Conservation (phyloP, 208 protist genomes). For the Leishmania arabica region DNA sequence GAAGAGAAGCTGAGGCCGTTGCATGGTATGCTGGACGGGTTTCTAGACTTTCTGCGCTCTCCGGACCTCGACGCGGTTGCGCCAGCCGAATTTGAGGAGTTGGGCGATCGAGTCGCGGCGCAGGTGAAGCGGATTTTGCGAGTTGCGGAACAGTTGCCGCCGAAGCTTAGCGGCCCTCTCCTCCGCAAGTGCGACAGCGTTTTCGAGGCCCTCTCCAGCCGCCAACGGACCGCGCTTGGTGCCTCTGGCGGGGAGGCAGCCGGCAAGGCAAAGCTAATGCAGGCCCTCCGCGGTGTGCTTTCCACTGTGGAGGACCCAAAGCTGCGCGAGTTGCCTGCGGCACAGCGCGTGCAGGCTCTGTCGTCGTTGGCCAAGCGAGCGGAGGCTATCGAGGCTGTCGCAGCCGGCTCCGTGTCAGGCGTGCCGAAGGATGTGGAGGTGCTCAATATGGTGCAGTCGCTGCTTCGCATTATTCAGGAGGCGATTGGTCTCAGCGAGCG, state of each 20-base stretch:
- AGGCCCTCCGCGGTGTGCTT: conserved; percentile 21
- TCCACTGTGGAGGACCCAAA: conserved; percentile 13
- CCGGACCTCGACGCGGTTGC: conserved; percentile 27
- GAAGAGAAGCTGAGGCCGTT: conserved; percentile 35
- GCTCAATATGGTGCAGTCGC: conserved; percentile 12
- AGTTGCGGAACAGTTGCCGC: conserved; percentile 48
- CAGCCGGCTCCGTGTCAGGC: conserved; percentile 2
- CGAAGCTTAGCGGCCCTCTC: conserved; percentile 36
- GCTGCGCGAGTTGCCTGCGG: conserved; percentile 18
- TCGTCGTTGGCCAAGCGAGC: conserved; percentile 6
- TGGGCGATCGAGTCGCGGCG: conserved; percentile 34
- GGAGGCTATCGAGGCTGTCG: conserved; percentile 11
- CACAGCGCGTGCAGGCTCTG: conserved; percentile 18
- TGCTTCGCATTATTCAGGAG: conserved; percentile 11
- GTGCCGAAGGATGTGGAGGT: conserved; percentile 13
- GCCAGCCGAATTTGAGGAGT: conserved; percentile 30
- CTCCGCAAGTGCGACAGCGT: conserved; percentile 51
- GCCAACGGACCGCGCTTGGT: not conserved
- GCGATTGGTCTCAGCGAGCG: not conserved
- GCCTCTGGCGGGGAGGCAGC: not conserved
- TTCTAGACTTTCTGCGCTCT: conserved; percentile 52
- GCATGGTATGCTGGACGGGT: conserved; percentile 68
- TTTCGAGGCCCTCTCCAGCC: conserved; percentile 18
- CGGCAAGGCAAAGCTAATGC: conserved; percentile 12
- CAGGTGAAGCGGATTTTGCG: conserved; percentile 52